Evolutionary conservation across 116 monocot genomes (phyloP), one percentile per base, ranked within the genome.

Genomic region (Cymodocea nodosa): DNA sequence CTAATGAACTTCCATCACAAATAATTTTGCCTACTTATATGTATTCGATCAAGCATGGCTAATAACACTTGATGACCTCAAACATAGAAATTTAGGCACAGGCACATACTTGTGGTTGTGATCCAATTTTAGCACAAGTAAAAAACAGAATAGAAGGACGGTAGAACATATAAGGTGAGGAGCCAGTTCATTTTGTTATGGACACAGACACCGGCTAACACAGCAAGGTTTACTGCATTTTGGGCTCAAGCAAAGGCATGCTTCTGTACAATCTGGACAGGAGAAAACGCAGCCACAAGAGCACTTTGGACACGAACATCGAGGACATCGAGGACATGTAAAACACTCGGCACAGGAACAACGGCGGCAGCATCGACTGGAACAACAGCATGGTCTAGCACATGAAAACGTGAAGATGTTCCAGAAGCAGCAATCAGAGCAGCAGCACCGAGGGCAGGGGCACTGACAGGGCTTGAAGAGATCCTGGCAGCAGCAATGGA

Each of bases 201-300:
- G 69, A 35, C 78, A 78, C 25, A 73, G 54, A 35, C 80, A 85
- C 15, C 80, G 74, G 18, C 70, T 70, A 23, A 68, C 52, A 59
- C 86, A 90, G 13, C 79, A 86, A 4, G 86, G 75, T 48, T 74
- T 74, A 15, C 51, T 62, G 54, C 78, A 85, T 37, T 36, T 67
- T 9, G 75, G 76, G 52, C 78, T 80, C 23, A 63, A 73, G 72
- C 80, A 72, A 22, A 64, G 71, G 67, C 80, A 69, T 19, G 35
- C 61, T 23, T 59, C 72, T 16, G 63, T 59, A 75, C 86, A 90
- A 23, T 71, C 76, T 0, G 84, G 75, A 73, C 90, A 90, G 16
- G 90, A 90, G 63, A 81, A 86, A 23, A 81, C 68, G 60, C 90
- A 90, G 50, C 83, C 86, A 48, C 86, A 86, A 25, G 85, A 83